Conservation (phyloP, 1,139 yeast species). For the Taphrina populina region DNA sequence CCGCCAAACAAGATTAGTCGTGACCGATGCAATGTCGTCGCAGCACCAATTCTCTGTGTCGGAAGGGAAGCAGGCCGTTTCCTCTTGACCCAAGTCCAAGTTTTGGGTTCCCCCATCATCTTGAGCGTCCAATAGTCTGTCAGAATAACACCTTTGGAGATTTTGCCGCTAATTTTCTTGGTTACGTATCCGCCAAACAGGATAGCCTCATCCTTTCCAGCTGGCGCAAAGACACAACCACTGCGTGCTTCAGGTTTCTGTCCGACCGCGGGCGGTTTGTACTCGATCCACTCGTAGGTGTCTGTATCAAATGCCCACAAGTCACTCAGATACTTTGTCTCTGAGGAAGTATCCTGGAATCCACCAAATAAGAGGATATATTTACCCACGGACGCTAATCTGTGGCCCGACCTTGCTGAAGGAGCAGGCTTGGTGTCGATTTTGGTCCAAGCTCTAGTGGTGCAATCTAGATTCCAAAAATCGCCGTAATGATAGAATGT, state of each 20-base stretch:
- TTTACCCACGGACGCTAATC: slow-evolving; percentile 89
- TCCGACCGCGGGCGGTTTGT: slow-evolving; percentile 81
- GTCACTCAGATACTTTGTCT: slow-evolving; percentile 80
- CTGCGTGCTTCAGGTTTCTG: slow-evolving; percentile 86
- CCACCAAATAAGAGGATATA: slow-evolving; percentile 85
- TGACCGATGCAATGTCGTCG: slow-evolving; percentile 83
- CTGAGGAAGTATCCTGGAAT: slow-evolving; percentile 81
- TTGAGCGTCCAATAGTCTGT: slow-evolving; percentile 83
- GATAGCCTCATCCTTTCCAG: slow-evolving; percentile 72
- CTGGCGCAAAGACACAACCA: slow-evolving; percentile 85
- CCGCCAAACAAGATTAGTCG: slow-evolving; percentile 95
- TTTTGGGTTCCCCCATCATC: slow-evolving; percentile 79
- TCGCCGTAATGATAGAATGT: slow-evolving; percentile 96
- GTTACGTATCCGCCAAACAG: slow-evolving; percentile 93
- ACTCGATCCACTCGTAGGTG: slow-evolving; percentile 84
- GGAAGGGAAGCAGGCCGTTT: slow-evolving; percentile 77
- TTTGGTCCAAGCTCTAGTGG: slow-evolving; percentile 85
- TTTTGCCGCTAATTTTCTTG: slow-evolving; percentile 83
- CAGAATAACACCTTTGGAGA: slow-evolving; percentile 89
- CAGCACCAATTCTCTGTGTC: slow-evolving; percentile 89
- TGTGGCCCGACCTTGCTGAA: slow-evolving; percentile 84
- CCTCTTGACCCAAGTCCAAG: slow-evolving; percentile 80
- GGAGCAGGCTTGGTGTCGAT: slow-evolving; percentile 76
- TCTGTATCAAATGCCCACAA: slow-evolving; percentile 91
- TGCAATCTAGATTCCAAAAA: slow-evolving; percentile 86